phyloP scores from a whole-genome alignment of 2,329 filamentous ascomycete genomes.

The Cladophialophora exuberans region DNA sequence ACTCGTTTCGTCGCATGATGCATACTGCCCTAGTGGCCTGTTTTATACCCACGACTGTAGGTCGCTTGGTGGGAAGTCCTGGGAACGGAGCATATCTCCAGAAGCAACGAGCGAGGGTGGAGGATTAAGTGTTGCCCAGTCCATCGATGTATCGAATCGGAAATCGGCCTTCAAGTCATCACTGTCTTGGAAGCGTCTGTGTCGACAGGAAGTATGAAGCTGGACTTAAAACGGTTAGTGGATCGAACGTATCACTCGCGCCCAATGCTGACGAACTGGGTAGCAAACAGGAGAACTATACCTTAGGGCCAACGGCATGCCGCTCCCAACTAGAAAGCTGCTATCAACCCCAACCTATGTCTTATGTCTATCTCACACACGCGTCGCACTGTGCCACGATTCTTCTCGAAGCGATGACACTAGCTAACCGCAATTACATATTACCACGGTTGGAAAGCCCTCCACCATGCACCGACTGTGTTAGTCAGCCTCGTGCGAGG shows the following conservation, averaged over 20 bases:
- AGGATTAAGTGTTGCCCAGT: not conserved
- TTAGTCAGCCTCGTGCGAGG: no score
- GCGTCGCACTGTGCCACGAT: no score
- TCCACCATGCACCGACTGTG: no score
- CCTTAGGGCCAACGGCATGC: constrained; percentile 3
- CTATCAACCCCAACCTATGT: no score
- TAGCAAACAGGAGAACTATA: constrained; percentile 11
- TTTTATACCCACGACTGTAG: no score
- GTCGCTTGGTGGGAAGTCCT: no score
- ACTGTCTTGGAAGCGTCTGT: not conserved
- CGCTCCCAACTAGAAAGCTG: not conserved
- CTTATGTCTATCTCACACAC: no score
- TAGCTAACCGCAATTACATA: no score
- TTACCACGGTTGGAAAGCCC: no score
- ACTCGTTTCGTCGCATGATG: not conserved
- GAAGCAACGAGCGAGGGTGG: not conserved
- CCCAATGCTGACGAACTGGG: constrained; percentile 5
- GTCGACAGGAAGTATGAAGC: not conserved
- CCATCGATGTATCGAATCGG: not conserved
- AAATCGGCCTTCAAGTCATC: not conserved
- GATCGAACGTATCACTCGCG: not conserved
- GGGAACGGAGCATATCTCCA: no score
- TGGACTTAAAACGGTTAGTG: constrained; percentile 5
- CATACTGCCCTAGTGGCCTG: no score
- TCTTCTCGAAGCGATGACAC: no score